A percentile compares a stretch with the other conserved stretches of the same genome.
Evolutionary conservation across 768 basidiomycete species (phyloP).

Genomic region (Symmetrospora coprosmae): DNA sequence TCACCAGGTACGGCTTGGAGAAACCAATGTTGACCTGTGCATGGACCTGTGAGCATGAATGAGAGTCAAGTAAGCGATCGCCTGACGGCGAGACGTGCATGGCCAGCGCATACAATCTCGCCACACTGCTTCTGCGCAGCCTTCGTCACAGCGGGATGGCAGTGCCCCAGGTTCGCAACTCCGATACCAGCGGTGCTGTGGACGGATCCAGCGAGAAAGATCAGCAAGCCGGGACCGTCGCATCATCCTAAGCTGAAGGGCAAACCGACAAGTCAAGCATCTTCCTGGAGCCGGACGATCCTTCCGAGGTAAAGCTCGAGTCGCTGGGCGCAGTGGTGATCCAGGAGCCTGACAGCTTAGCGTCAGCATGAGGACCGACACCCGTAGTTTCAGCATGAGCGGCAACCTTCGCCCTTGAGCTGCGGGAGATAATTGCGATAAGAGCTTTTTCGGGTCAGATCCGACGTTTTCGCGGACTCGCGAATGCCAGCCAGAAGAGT

Average conservation of each 20-base stretch:
- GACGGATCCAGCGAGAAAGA: neutral
- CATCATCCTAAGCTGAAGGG: neutral
- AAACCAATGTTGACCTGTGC: conserved; percentile 72
- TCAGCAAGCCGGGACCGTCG: conserved; percentile 13
- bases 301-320: neutral
- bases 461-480: no score
- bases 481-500: neutral
- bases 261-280: conserved; percentile 21
- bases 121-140: conserved; percentile 81
- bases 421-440: neutral
- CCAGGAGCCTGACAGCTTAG: neutral
- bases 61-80: conserved; percentile 27
- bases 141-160: conserved; percentile 68
- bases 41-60: neutral
- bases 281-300: neutral
- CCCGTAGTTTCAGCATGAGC: neutral
- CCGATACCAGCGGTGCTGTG: conserved; percentile 41
- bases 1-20: conserved; percentile 67
- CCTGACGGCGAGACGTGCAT: no score
- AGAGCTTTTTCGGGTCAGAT: neutral
- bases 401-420: conserved; percentile 18
- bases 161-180: conserved; percentile 75
- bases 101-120: conserved; percentile 51
- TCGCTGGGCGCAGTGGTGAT: conserved; percentile 13
- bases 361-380: neutral